Conservation (phyloP, 345 rosid species). For the Hypericum androsaemum region DNA sequence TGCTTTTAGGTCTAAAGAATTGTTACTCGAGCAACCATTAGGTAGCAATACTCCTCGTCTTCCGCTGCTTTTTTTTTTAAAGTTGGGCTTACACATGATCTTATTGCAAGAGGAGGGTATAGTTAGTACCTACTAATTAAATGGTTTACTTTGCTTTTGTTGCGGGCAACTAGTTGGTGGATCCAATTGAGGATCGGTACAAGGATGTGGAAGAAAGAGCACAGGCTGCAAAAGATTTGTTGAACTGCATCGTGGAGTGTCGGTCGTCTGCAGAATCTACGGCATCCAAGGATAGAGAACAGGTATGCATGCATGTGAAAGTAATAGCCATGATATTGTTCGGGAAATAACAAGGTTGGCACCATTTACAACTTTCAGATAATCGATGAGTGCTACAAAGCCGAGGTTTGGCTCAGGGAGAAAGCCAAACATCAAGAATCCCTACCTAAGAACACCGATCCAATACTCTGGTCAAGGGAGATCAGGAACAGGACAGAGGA, state of each 20-base stretch:
- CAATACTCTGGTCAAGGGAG: constrained; percentile 48
- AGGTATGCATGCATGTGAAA: constrained; percentile 19
- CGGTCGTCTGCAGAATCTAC: constrained; percentile 37
- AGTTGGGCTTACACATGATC: too few species aligned
- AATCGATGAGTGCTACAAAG: constrained; percentile 51
- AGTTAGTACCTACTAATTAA: neutral
- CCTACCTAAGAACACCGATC: constrained; percentile 41
- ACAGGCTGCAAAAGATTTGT: constrained; percentile 45
- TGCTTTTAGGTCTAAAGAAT: neutral
- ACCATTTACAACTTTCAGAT: constrained; percentile 30
- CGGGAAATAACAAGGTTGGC: neutral
- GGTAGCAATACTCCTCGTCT: too few species aligned
- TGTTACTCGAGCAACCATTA: too few species aligned
- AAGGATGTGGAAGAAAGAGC: constrained; percentile 55
- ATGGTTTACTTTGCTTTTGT: neutral
- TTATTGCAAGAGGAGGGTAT: too few species aligned
- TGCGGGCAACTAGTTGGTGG: constrained; percentile 35
- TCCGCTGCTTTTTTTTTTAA: too few species aligned
- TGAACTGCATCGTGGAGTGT: constrained; percentile 36
- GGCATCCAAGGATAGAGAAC: constrained; percentile 38
- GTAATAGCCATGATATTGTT: too few species aligned
- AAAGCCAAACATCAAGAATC: constrained; percentile 40
- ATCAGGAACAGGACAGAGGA: constrained; percentile 47
- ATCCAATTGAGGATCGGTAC: constrained; percentile 53
- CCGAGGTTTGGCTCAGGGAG: constrained; percentile 60